These are phyloP conservation scores for Cladosporium sp. DNA, from an alignment of 2,329 filamentous ascomycete genomes.

Conservation along the genomic window DNA sequence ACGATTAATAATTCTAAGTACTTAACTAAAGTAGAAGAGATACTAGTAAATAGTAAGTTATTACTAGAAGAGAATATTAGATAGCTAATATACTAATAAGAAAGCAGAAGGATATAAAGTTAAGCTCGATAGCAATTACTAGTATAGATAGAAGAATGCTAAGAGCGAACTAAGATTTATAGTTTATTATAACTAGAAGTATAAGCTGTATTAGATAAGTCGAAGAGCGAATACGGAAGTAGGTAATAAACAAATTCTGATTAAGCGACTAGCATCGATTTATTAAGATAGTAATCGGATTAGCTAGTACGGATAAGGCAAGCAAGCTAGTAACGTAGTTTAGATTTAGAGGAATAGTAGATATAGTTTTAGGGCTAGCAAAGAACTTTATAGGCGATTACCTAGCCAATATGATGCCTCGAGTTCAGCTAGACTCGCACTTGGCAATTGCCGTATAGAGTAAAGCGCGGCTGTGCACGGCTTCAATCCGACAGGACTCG, in stretches of 20 bases:
- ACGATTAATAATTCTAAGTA: background rate
- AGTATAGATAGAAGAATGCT: background rate
- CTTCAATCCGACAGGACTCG: background rate
- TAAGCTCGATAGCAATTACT: background rate
- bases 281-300: background rate
- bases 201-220: background rate
- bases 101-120: background rate
- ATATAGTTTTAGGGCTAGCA: background rate
- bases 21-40: background rate
- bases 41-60: background rate
- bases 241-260: background rate
- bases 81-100: background rate
- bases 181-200: background rate
- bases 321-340: background rate
- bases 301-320: background rate
- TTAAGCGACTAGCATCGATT: background rate
- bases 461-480: background rate
- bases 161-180: background rate
- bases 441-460: background rate
- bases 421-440: background rate
- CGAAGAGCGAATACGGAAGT: background rate
- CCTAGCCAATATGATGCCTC: background rate
- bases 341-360: background rate
- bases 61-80: background rate
- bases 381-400: background rate